Percentiles rank a stretch among this genome's conserved stretches.
These are phyloP conservation scores for Globisporangium perplexum DNA, from an alignment of 352 stramenopile genomes.

Conservation along the genomic window DNA sequence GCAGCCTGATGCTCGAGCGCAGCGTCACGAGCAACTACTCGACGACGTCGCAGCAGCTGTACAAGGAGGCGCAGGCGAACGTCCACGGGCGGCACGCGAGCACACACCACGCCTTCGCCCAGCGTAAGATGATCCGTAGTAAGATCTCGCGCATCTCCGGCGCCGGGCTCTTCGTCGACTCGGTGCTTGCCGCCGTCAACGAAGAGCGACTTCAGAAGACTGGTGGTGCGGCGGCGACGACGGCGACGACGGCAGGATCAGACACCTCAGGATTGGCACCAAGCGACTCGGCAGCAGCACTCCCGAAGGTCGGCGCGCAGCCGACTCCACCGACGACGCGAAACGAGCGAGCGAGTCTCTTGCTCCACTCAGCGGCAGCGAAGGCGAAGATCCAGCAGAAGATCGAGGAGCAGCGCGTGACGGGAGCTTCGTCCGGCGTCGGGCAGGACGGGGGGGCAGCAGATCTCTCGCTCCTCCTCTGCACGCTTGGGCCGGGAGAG, in stretches of 20 bases:
- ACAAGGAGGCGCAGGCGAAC: conserved; percentile 9
- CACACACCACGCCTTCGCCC: conserved; percentile 3
- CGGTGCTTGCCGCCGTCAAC: conserved; percentile 41
- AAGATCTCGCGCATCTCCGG: conserved; percentile 15
- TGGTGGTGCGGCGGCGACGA: conserved; percentile 10
- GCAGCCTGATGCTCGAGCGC: conserved; percentile 47
- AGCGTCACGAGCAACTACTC: conserved; percentile 66
- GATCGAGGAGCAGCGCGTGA: conserved; percentile 4
- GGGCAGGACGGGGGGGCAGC: background rate
- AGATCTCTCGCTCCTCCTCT: conserved; percentile 24
- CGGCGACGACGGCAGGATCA: too few relatives aligned
- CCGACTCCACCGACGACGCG: conserved; percentile 1
- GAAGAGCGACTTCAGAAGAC: conserved; percentile 16
- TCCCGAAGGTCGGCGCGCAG: background rate
- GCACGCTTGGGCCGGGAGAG: conserved; percentile 33
- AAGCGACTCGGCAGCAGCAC: background rate
- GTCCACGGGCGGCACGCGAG: background rate
- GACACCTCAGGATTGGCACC: background rate
- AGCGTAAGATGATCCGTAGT: conserved; percentile 12
- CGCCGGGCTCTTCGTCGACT: conserved; percentile 34
- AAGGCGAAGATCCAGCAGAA: conserved; percentile 15
- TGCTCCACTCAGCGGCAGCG: conserved; percentile 7
- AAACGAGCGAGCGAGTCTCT: background rate
- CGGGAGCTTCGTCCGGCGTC: background rate
- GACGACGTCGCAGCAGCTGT: conserved; percentile 58